Percentiles rank a stretch among this genome's conserved stretches.
These are phyloP conservation scores for Nakazawaea pomicola DNA, from an alignment of 805 yeast genomes.

Conservation along the genomic window DNA sequence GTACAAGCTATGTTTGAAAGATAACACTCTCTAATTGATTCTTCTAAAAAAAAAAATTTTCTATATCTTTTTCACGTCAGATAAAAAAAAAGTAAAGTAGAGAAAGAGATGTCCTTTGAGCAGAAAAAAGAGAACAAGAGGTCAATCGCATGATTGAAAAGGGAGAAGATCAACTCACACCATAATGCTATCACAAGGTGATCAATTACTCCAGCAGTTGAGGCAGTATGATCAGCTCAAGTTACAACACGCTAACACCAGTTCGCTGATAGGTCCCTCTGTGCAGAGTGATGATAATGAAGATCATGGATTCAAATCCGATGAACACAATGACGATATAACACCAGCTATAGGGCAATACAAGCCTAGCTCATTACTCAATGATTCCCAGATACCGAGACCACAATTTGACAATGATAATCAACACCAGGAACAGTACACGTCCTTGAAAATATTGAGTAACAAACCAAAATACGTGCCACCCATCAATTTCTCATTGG, in stretches of 20 bases:
- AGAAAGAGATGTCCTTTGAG: neutral
- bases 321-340: neutral
- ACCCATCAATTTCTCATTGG: constrained; percentile 85
- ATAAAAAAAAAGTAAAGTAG: too few species aligned
- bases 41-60: too few species aligned
- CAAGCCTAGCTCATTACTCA: constrained; percentile 1
- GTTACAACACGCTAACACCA: constrained; percentile 11
- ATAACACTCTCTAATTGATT: too few species aligned
- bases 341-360: constrained; percentile 10
- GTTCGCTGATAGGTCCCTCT: neutral
- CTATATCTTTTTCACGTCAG: too few species aligned
- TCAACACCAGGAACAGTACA: constrained; percentile 20
- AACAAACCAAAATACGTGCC: constrained; percentile 55
- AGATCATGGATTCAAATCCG: too few species aligned
- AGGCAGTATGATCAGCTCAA: constrained; percentile 28
- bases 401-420: neutral
- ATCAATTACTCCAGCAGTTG: constrained; percentile 27
- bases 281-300: neutral
- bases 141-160: neutral
- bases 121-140: neutral
- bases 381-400: too few species aligned
- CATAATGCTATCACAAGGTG: constrained; percentile 28
- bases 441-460: constrained; percentile 27
- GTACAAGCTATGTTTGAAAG: neutral
- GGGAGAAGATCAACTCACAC: constrained; percentile 1